phyloP scores from a whole-genome alignment of 1,284 basidiomycete genomes.

The Leccinum solheimii region DNA sequence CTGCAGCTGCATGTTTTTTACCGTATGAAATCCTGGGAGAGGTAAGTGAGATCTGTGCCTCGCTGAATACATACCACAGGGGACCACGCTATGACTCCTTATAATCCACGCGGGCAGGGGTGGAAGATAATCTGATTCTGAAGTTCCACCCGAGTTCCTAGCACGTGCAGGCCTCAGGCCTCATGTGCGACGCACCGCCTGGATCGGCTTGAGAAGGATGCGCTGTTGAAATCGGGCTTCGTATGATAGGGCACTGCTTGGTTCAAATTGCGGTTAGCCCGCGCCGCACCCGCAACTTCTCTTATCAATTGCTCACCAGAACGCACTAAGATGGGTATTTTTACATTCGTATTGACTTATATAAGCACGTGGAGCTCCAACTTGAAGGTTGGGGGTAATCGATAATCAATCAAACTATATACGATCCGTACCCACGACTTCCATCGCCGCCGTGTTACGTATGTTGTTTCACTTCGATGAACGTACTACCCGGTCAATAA shows the following conservation, averaged over 20 bases:
- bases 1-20: not conserved
- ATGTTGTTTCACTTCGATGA: not conserved
- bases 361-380: not conserved
- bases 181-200: conserved; percentile 6
- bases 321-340: not conserved
- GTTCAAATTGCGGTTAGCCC: not conserved
- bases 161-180: not conserved
- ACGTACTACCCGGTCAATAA: not conserved
- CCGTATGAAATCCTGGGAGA: not conserved
- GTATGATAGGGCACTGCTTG: not conserved
- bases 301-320: not conserved
- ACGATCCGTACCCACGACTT: not conserved
- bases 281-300: not conserved
- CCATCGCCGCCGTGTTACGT: not conserved
- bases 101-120: not conserved
- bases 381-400: not conserved
- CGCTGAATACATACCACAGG: not conserved
- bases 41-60: not conserved
- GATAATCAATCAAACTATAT: not conserved
- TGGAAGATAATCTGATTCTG: not conserved
- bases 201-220: not conserved
- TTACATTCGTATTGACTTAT: not conserved
- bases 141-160: not conserved
- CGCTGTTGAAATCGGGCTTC: not conserved
- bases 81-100: not conserved